Evolutionary conservation across 495 filamentous ascomycete species (phyloP), one percentile per base, ranked within the genome.

Genomic region (Xylaria sp.): DNA sequence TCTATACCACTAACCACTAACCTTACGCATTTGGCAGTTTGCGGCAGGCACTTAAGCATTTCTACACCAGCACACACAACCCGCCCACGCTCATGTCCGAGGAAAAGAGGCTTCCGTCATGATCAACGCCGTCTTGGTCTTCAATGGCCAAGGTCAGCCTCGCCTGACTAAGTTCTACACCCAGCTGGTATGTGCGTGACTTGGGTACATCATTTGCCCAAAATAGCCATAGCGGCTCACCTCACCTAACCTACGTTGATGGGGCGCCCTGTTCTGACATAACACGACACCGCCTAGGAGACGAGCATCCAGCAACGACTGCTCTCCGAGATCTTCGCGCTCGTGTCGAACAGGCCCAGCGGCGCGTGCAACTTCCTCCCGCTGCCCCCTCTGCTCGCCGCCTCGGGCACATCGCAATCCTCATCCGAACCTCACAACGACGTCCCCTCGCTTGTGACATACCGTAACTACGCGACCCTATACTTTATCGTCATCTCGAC

Each of bases 71-170:
- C 53, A 46, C 12, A 19, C 35, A 68, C 35, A 37, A 8, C 37
- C 37, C 50, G 62, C 62, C 37, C 11, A 67, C 48, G 69, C 37
- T 37, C 31, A 59, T 59, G 57, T 59, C 57, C 14, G 62, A 58
- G 19, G 17, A 31, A 57, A 50, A 43, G 26, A 44, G 24, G 5
- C 44, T 58, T n/a, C 75, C 76, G 80, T 71, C 69, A 99, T 99
- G 96, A 98, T 99, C 83, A 99, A 98, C 87, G 96, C 96, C 43
- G 93, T 99, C 62, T 87, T 99, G 50, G 94, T 99, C 78, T 99
- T 99, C 87, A 99, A 99, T 80, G 97, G 97, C 81, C 92, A 93
- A 70, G 96, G 96, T 71, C 94, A 98, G 78, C 95, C 96, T 19
- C 92, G 96, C 41, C 88, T 99, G 70, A 98, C 95, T 71, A 98